These are phyloP conservation scores for Ettlia oleoabundans DNA, from an alignment of 139 green algal species.

Conservation along the genomic window DNA sequence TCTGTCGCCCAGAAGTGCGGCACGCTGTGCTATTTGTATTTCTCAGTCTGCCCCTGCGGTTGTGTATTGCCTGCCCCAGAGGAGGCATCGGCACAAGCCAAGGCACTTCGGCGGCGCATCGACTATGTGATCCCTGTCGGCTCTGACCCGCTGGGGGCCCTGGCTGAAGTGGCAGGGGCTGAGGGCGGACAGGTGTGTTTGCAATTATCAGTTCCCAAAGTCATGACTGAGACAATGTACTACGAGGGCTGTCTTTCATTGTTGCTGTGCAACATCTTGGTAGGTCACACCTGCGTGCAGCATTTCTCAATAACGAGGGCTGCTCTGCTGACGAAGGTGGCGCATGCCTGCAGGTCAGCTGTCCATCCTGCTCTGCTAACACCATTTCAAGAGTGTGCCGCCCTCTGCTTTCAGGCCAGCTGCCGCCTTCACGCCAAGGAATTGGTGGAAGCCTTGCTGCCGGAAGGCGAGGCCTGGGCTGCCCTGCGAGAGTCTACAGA, in stretches of 20 bases:
- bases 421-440: background rate
- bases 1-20: background rate
- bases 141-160: background rate
- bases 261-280: too few species aligned
- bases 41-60: background rate
- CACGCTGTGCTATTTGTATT: too few species aligned
- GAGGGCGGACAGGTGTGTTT: background rate
- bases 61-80: background rate
- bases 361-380: too few species aligned
- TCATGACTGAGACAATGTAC: too few species aligned
- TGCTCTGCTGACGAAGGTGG: too few species aligned
- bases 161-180: background rate
- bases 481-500: background rate
- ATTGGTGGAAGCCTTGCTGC: background rate
- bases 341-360: too few species aligned
- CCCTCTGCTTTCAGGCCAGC: too few species aligned
- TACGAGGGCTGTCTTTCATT: too few species aligned
- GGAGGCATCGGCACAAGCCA: background rate
- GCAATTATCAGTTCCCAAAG: too few species aligned
- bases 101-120: slow-evolving; percentile 37
- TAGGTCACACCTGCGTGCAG: too few species aligned
- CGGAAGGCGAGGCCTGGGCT: background rate
- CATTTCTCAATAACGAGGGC: too few species aligned
- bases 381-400: too few species aligned
- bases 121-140: slow-evolving; percentile 30